These are phyloP conservation scores for Oidiodendron maius DNA, from an alignment of 495 filamentous ascomycete species.

Conservation along the genomic window DNA sequence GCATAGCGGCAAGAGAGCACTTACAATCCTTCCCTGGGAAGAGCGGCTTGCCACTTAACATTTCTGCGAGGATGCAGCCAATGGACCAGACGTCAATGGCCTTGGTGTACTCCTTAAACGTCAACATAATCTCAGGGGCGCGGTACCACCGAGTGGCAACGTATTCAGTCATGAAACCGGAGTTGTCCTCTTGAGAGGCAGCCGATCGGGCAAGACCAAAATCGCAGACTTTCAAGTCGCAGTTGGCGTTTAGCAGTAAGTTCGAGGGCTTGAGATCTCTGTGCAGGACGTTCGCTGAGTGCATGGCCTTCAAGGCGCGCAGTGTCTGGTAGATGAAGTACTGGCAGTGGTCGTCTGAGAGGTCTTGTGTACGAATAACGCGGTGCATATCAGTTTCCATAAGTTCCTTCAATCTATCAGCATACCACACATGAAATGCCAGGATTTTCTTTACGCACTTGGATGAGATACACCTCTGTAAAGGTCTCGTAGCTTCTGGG, in stretches of 20 bases:
- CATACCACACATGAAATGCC: constrained; percentile 1
- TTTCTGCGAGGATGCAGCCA: constrained; percentile 98
- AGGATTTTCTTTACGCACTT: constrained; percentile 54
- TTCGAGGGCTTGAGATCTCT: constrained; percentile 98
- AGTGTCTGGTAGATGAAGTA: constrained; percentile 99
- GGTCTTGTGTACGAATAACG: constrained; percentile 96
- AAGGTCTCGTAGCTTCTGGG: constrained; percentile 93
- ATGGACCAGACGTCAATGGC: constrained; percentile 99
- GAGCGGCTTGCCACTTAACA: constrained; percentile 96
- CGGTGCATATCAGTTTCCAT: constrained; percentile 99
- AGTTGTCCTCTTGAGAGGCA: constrained; percentile 94
- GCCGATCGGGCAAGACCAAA: constrained; percentile 93
- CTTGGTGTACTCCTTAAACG: constrained; percentile 99
- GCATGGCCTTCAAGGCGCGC: constrained; percentile 97
- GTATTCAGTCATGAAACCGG: constrained; percentile 99
- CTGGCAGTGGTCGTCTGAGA: constrained; percentile 98
- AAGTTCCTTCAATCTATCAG: constrained; percentile 60
- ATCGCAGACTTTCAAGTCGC: constrained; percentile 97
- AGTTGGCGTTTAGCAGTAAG: constrained; percentile 95
- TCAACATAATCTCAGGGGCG: constrained; percentile 99
- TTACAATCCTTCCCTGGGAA: constrained; percentile 99
- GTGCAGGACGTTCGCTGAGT: constrained; percentile 97
- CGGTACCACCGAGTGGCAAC: constrained; percentile 99
- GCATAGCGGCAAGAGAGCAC: constrained; percentile 26
- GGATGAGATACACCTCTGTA: constrained; percentile 97